Evolutionary conservation across 352 stramenopile genomes (phyloP), one percentile per base, ranked within the genome.

Genomic region (Elongisporangium prolatum): DNA sequence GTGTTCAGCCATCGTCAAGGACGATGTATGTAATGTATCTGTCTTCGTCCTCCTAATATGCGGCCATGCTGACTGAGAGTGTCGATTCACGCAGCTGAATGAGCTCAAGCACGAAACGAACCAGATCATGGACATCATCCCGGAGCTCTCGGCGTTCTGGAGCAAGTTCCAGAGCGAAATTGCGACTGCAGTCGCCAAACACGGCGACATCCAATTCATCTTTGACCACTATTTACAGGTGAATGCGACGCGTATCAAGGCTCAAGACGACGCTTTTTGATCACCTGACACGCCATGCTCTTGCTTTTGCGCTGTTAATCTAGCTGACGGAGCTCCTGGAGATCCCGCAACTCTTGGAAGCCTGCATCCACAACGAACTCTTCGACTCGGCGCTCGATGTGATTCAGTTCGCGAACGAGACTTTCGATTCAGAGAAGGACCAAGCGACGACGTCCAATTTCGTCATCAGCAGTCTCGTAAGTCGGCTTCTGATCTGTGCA

Each of bases 281-380:
- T 61, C 52, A 28, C 10, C 8, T 10, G 24, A 57, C 52, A 14
- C 52, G 3, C 14, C 34, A 44, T n/a, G n/a, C n/a, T n/a, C n/a
- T 25, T 56, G 52, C 49, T 56, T 60, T 52, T 17, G 52, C 57
- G 55, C 48, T 60, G 40, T n/a, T n/a, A n/a, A n/a, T n/a, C 50
- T 40, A 97, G 84, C 68, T 99, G 34, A 88, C 98, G n/a, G 96
- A 99, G 69, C 72, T 99, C 20, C 75, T 99, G 54, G 96, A 99
- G 78, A 92, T 99, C 25, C 97, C 97, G 8, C 97, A 98, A 65
- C 74, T 99, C 28, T 90, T 99, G 68, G 96, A 99, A 66, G 91
- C 93, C 4, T 99, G 97, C 61, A 96, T 98, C 47, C 80, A 97
- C 57, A 98, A 97, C 61, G 96, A 98, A 62, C 73, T 98, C 9